Evolutionary conservation across 352 stramenopile genomes (phyloP), one percentile per base, ranked within the genome.

Genomic region (Phytophthora constricta): DNA sequence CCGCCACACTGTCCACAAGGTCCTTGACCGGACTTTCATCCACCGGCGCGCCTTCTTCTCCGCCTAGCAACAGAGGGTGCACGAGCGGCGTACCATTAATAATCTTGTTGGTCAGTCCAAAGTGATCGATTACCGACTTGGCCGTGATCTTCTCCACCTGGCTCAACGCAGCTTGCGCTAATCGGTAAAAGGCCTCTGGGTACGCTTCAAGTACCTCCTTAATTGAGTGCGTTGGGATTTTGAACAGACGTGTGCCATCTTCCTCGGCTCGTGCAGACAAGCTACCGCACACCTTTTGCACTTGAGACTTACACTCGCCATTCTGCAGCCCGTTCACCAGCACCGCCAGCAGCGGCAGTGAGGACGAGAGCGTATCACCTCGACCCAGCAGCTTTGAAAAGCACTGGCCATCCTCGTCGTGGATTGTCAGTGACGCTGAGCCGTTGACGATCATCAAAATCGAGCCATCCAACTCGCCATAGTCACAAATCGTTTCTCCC

Each of bases 101-200:
- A n/a, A 87, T 80, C 59, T 80, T 75, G 0, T 68, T 63, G 7
- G 68, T 62, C 8, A 94, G 53, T 9, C 88, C 88, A 66, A 96
- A 96, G 50, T 96, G 87, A 51, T 96, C 83, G 22, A 94, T 79
- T 7, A 96, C 58, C 8, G 88, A 88, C 46, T 90, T 91, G 5
- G 79, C 62, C 2, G 88, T 94, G 54, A 96, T 91, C 46, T 89
- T 90, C 62, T 96, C 86, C 26, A 92, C 79, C 77, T 96, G 88
- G 56, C 77, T 91, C 19, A 96, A 61, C 14, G 82, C 80, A 3
- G 85, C 78, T 66, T 96, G 86, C 4, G 85, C 76, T 1, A 95
- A 65, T 31, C 86, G 86, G 31, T 91, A 90, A 50, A 93, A 88
- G 13, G 79, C 84, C 39, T 93, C 84, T 4, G 88, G 86, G 37